Percentiles rank a stretch among this genome's conserved stretches.
Evolutionary conservation across 139 green algal species (phyloP).

Genomic region (Micractinium conductrix): DNA sequence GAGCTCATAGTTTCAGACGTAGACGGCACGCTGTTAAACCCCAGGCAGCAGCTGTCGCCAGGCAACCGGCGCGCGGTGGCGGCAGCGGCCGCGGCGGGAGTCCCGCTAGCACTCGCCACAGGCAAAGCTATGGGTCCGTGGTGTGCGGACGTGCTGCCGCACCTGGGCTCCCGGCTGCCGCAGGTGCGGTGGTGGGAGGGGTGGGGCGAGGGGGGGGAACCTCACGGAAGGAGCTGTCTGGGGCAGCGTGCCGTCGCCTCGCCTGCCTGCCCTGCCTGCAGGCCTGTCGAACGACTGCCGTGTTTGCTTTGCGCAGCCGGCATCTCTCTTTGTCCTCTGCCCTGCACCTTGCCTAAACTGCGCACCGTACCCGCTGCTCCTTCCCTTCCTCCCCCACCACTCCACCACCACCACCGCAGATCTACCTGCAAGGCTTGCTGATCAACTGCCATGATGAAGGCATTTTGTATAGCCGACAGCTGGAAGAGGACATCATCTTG

Average conservation of each 20-base stretch:
- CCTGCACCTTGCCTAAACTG: too few relatives aligned
- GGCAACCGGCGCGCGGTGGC: slow-evolving; percentile 55
- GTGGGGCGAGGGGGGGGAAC: too few relatives aligned
- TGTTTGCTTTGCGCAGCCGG: too few relatives aligned
- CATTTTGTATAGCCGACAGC: slow-evolving; percentile 52
- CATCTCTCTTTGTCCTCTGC: too few relatives aligned
- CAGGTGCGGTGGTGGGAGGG: slow-evolving; percentile 29
- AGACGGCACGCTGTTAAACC: slow-evolving; percentile 84
- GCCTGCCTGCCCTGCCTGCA: too few relatives aligned
- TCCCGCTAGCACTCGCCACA: slow-evolving; percentile 82
- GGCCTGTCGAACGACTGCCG: too few relatives aligned
- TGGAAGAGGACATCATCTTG: slow-evolving; percentile 55
- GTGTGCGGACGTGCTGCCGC: slow-evolving; percentile 53
- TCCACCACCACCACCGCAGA: neutral
- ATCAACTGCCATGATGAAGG: slow-evolving; percentile 60
- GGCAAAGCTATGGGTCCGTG: slow-evolving; percentile 83
- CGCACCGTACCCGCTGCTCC: too few relatives aligned
- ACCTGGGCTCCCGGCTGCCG: slow-evolving; percentile 29
- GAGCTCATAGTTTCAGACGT: slow-evolving; percentile 61
- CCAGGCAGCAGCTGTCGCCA: slow-evolving; percentile 64
- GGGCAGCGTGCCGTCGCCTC: too few relatives aligned
- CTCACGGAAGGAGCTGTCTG: too few relatives aligned
- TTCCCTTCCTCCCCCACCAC: too few relatives aligned
- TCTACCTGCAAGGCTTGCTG: slow-evolving; percentile 57
- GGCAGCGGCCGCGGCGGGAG: slow-evolving; percentile 58